Conservation (phyloP, 495 filamentous ascomycete species). For the Pseudoneurospora amorphoporcata region DNA sequence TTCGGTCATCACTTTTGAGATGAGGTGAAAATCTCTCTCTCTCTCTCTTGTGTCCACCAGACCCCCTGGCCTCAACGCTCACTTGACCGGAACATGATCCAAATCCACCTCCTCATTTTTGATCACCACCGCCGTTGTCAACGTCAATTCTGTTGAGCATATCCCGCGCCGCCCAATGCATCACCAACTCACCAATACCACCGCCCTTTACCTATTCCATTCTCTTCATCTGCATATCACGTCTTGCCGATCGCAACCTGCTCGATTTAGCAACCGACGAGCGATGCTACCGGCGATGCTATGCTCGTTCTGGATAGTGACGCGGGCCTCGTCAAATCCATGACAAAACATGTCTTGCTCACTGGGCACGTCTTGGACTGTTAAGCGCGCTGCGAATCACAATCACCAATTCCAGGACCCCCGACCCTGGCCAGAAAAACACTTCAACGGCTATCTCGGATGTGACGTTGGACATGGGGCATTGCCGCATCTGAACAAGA, state of each 20-base stretch:
- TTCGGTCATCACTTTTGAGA: neutral
- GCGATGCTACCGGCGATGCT: neutral
- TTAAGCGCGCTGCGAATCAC: neutral
- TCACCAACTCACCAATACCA: neutral
- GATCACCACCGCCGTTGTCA: neutral
- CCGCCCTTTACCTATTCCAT: neutral
- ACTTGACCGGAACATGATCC: neutral
- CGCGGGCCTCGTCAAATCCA: neutral
- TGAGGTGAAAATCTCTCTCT: neutral
- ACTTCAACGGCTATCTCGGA: neutral
- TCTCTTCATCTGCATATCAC: neutral
- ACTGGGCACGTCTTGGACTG: neutral
- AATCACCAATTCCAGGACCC: neutral
- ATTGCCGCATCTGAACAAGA: neutral
- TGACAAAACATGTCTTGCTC: neutral
- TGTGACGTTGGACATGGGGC: constrained; percentile 1
- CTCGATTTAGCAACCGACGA: neutral
- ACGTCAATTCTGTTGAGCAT: neutral
- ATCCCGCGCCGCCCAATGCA: neutral
- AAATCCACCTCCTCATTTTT: neutral
- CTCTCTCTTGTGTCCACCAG: neutral
- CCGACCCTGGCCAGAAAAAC: neutral
- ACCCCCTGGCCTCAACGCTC: neutral
- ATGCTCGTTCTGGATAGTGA: neutral
- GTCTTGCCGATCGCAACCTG: neutral